Evolutionary conservation across 148 eudicot genomes (phyloP).

Genomic region (Amaranthus palmeri): DNA sequence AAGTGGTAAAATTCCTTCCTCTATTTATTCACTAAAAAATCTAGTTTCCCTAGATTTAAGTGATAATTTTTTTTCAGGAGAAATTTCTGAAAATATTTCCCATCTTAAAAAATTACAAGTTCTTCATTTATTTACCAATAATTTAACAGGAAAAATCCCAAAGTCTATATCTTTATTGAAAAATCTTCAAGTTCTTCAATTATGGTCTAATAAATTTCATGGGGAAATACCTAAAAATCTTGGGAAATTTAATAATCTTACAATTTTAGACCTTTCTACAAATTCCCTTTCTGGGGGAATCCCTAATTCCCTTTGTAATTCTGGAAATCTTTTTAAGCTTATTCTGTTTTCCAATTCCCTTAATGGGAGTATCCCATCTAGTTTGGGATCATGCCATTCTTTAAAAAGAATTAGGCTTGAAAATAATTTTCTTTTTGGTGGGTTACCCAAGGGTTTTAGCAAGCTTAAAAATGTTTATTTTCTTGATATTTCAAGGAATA

Average conservation of each 20-base stretch:
- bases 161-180: slow-evolving; percentile 49
- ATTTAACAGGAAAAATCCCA: slow-evolving; percentile 69
- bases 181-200: slow-evolving; percentile 69
- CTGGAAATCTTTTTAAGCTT: slow-evolving; percentile 56
- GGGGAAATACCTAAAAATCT: slow-evolving; percentile 70
- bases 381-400: slow-evolving; percentile 49
- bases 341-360: slow-evolving; percentile 79
- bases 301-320: slow-evolving; percentile 54
- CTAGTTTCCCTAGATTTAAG: slow-evolving; percentile 72
- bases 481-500: slow-evolving; percentile 64
- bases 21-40: slow-evolving; percentile 43
- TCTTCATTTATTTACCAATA: slow-evolving; percentile 76
- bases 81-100: slow-evolving; percentile 43
- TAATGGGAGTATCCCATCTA: slow-evolving; percentile 50
- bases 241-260: slow-evolving; percentile 66
- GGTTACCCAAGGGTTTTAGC: slow-evolving; percentile 43
- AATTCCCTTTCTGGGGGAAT: slow-evolving; percentile 72
- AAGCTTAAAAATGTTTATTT: slow-evolving; percentile 51
- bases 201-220: slow-evolving; percentile 66
- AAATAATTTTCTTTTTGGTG: slow-evolving; percentile 59
- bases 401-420: slow-evolving; percentile 60
- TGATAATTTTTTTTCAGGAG: slow-evolving; percentile 61
- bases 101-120: slow-evolving; percentile 50
- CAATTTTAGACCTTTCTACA: slow-evolving; percentile 79
- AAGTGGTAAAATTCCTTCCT: slow-evolving; percentile 49